A percentile compares a stretch with the other conserved stretches of the same genome.
phyloP scores from a whole-genome alignment of 225 moss, liverwort and hornwort genomes.

The Rhytidiadelphus loreus region DNA sequence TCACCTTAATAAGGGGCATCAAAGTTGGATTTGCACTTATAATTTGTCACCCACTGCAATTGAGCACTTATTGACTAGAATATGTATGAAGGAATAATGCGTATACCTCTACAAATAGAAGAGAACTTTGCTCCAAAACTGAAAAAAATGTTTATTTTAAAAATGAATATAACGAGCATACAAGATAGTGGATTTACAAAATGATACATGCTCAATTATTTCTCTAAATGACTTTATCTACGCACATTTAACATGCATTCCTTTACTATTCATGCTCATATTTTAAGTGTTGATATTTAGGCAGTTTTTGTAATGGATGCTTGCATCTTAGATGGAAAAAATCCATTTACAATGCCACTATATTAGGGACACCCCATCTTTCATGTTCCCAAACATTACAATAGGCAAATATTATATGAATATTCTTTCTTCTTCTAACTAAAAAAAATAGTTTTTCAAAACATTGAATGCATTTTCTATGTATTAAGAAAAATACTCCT shows the following conservation, averaged over 20 bases:
- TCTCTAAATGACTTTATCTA: neutral
- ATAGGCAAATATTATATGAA: neutral
- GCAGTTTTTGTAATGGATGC: no score
- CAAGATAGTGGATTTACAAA: neutral
- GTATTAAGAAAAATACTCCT: neutral
- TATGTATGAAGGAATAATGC: neutral
- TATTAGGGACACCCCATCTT: neutral
- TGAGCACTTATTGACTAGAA: neutral
- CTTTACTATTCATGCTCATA: neutral
- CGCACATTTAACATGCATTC: accelerated
- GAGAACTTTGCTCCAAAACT: neutral
- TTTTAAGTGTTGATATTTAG: no score
- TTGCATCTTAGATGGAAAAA: neutral
- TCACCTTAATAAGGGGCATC: neutral
- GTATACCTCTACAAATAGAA: neutral
- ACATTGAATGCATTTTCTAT: neutral
- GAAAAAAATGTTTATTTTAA: neutral
- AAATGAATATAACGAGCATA: neutral
- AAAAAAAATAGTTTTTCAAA: no score
- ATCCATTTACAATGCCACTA: accelerated
- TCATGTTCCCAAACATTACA: accelerated
- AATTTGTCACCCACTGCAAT: neutral
- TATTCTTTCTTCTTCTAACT: accelerated
- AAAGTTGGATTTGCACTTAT: neutral
- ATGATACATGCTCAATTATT: neutral